Evolutionary conservation across 2,329 filamentous ascomycete genomes (phyloP).

Genomic region (Fusarium acutatum): DNA sequence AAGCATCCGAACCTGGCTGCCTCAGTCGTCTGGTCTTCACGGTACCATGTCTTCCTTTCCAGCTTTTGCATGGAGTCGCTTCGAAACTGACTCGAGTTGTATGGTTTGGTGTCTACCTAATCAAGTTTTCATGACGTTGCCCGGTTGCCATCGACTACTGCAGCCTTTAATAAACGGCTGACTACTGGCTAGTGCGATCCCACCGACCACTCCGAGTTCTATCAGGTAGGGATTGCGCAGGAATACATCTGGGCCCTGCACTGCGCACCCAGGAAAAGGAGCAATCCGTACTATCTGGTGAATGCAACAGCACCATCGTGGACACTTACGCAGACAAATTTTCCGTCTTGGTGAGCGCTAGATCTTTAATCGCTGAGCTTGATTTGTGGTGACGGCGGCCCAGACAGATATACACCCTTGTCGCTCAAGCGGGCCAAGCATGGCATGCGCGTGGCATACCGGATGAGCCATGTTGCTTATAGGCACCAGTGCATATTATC

Average conservation of each 20-base stretch:
- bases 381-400: constrained; percentile 4
- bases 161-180: constrained; percentile 21
- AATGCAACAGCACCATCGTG: constrained; percentile 46
- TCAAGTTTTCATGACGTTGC: constrained; percentile 17
- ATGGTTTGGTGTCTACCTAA: constrained; percentile 5
- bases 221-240: constrained; percentile 10
- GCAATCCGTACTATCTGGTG: constrained; percentile 31
- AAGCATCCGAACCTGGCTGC: background rate
- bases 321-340: constrained; percentile 40
- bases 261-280: constrained; percentile 17
- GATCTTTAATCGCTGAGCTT: constrained; percentile 13
- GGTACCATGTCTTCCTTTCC: background rate
- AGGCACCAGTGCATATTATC: constrained; percentile 3
- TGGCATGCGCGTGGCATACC: background rate
- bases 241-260: constrained; percentile 33
- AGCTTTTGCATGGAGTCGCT: background rate
- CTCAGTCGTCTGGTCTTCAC: background rate
- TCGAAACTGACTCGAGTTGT: background rate
- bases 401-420: constrained; percentile 12
- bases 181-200: constrained; percentile 30
- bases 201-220: constrained; percentile 15
- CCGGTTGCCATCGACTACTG: constrained; percentile 3
- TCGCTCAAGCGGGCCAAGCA: background rate
- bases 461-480: constrained; percentile 8
- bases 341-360: constrained; percentile 24